A percentile compares a stretch with the other conserved stretches of the same genome.
Conservation (phyloP, 139 green algal species). For the Tetradesmus obliquus region DNA sequence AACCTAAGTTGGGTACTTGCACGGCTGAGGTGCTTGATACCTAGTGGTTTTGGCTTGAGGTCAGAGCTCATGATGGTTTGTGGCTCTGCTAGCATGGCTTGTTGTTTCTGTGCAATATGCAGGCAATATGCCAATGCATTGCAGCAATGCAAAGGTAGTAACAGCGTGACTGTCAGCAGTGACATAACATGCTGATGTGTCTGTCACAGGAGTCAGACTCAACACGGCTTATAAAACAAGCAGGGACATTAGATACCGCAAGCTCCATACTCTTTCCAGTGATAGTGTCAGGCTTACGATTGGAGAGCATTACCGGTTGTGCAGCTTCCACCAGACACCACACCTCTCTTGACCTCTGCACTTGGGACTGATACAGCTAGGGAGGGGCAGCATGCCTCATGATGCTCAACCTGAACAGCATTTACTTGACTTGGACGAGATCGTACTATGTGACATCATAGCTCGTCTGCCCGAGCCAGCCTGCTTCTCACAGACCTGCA, state of each 20-base stretch:
- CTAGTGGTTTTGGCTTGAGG: too few relatives aligned
- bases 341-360: not conserved
- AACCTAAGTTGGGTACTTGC: too few relatives aligned
- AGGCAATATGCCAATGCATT: too few relatives aligned
- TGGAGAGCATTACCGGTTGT: not conserved
- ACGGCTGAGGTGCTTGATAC: too few relatives aligned
- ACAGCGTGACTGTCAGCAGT: not conserved
- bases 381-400: not conserved
- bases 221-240: not conserved
- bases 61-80: too few relatives aligned
- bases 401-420: not conserved
- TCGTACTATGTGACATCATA: slow-evolving; percentile 3
- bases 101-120: too few relatives aligned
- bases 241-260: too few relatives aligned
- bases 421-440: slow-evolving; percentile 17
- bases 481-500: not conserved
- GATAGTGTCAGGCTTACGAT: too few relatives aligned
- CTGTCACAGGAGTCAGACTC: not conserved
- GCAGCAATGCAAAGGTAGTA: too few relatives aligned
- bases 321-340: not conserved
- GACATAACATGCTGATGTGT: not conserved
- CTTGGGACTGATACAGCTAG: not conserved
- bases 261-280: too few relatives aligned
- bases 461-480: slow-evolving; percentile 1
- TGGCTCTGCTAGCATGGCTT: too few relatives aligned